Conservation (phyloP, 257 asterid species). For the Ilex aquifolium region DNA sequence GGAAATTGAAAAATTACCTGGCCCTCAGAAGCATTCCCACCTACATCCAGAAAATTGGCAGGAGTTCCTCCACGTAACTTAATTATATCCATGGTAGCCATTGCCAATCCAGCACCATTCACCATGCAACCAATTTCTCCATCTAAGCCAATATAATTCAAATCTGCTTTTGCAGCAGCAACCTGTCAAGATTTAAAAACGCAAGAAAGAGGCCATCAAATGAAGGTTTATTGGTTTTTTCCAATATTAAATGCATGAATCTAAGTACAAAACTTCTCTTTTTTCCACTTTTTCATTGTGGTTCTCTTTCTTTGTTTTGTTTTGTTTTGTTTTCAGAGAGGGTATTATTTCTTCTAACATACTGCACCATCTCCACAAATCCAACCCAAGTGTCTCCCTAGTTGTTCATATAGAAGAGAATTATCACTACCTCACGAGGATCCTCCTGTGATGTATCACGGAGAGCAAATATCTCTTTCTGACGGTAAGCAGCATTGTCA, state of each 20-base stretch:
- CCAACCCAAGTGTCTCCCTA: too few species aligned
- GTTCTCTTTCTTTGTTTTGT: too few species aligned
- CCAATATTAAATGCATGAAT: too few species aligned
- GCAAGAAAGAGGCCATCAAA: too few species aligned
- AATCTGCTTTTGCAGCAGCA: conserved; percentile 93
- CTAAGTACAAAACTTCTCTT: too few species aligned
- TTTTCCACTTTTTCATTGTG: too few species aligned
- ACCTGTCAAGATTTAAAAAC: conserved; percentile 36
- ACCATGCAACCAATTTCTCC: conserved; percentile 99
- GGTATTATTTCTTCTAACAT: too few species aligned
- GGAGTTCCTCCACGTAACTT: conserved; percentile 98
- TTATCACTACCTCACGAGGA: conserved; percentile 74
- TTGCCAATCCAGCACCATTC: conserved; percentile 98
- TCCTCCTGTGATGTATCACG: conserved; percentile 97
- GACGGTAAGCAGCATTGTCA: conserved; percentile 95
- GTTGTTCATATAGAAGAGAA: too few species aligned
- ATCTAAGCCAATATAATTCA: conserved; percentile 94
- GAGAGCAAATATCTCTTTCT: conserved; percentile 72
- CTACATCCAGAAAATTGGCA: conserved; percentile 97
- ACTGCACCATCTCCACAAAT: too few species aligned
- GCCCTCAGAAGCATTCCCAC: conserved; percentile 94
- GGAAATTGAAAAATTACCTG: conserved; percentile 47
- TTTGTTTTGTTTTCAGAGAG: too few species aligned
- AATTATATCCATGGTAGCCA: conserved; percentile 99
- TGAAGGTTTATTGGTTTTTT: too few species aligned